Evolutionary conservation across 2,329 filamentous ascomycete genomes (phyloP).

Genomic region (Rugonectria rugulosa): DNA sequence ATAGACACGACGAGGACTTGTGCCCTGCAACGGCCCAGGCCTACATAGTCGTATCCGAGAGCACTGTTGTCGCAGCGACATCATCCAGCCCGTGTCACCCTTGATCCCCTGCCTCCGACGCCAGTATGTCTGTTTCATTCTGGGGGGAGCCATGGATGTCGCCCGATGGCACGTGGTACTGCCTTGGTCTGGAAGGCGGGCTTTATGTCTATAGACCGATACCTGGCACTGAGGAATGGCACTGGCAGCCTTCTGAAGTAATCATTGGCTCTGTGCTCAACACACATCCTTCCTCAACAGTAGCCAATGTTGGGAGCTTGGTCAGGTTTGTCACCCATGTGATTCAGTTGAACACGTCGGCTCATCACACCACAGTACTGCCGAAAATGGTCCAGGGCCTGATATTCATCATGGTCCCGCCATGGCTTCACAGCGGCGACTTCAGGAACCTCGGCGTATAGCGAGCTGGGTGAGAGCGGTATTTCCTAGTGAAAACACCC

Average conservation of each 20-base stretch:
- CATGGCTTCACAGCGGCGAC: no score
- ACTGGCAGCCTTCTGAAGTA: background rate
- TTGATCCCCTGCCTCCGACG: background rate
- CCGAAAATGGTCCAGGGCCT: background rate
- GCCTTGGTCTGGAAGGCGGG: background rate
- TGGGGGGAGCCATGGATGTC: background rate
- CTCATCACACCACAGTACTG: constrained; percentile 2
- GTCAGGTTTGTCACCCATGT: background rate
- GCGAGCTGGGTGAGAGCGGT: background rate
- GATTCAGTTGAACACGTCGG: background rate
- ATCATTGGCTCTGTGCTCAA: background rate
- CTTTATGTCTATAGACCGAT: no score
- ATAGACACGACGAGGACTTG: no score
- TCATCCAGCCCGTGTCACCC: background rate
- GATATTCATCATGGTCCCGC: no score
- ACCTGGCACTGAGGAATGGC: no score
- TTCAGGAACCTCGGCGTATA: background rate
- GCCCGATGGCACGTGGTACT: background rate
- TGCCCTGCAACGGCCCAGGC: no score
- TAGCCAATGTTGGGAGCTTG: constrained; percentile 3
- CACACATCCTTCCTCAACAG: constrained; percentile 2
- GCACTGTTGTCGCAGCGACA: no score
- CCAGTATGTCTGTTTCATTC: background rate
- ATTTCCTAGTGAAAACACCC: background rate
- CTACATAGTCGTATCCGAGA: no score